phyloP scores from a whole-genome alignment of 441 rosid genomes.

The Adansonia rubrostipa region DNA sequence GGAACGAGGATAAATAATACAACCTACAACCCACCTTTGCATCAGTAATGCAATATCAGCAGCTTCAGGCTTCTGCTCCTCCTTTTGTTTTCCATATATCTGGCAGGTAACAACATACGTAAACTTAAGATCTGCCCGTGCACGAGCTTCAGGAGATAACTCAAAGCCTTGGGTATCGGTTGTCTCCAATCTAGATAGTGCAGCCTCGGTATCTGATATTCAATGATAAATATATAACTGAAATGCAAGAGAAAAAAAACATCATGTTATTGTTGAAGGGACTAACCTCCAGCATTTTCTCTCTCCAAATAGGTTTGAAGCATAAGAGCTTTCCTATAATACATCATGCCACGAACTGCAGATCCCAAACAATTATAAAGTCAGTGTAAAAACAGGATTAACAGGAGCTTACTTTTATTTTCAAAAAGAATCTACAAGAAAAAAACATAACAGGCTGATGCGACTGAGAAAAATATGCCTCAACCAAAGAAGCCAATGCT shows the following conservation, averaged over 20 bases:
- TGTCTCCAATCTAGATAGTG: slow-evolving; percentile 50
- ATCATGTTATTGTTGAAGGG: slow-evolving; percentile 24
- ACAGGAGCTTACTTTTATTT: slow-evolving; percentile 1
- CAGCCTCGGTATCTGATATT: slow-evolving; percentile 72
- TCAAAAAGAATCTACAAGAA: background rate
- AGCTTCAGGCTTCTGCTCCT: slow-evolving; percentile 95
- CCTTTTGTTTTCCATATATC: slow-evolving; percentile 98
- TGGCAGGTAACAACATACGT: slow-evolving; percentile 98
- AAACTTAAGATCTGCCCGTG: slow-evolving; percentile 88
- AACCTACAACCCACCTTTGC: slow-evolving; percentile 65
- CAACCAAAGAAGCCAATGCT: slow-evolving; percentile 4
- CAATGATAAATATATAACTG: slow-evolving; percentile 32
- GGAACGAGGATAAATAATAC: slow-evolving; percentile 11
- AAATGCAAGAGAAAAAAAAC: slow-evolving; percentile 29
- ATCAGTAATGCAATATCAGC: slow-evolving; percentile 88
- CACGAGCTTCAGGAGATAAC: slow-evolving; percentile 93
- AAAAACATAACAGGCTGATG: background rate
- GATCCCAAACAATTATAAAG: slow-evolving; percentile 28
- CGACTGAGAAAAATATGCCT: slow-evolving; percentile 9
- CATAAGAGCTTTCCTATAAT: slow-evolving; percentile 98
- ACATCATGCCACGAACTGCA: slow-evolving; percentile 99
- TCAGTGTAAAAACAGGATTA: background rate
- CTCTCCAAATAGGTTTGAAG: slow-evolving; percentile 92
- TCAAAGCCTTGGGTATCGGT: slow-evolving; percentile 81
- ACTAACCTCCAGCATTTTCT: slow-evolving; percentile 67